Evolutionary conservation across 345 rosid species (phyloP), one percentile per base, ranked within the genome.

Genomic region (Hypericum androsaemum): DNA sequence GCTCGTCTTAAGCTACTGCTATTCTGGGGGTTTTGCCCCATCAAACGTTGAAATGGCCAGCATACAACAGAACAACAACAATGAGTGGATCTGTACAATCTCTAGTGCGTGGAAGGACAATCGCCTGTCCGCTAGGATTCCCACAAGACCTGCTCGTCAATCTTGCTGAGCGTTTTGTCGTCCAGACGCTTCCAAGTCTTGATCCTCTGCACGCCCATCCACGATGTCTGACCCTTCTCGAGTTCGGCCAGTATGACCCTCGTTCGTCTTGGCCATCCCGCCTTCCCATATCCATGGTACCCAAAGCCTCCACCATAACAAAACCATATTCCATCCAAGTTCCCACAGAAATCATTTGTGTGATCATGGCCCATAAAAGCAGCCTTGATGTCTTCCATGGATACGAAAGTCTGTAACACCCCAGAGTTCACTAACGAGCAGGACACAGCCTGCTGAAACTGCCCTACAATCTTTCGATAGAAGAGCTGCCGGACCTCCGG

Each of bases 261-360:
- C 8, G 74, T 88, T 75, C 97, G 78, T 61, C 97, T 72, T 2
- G 70, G 63, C 90, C 83, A 86, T 22, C 86, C 81, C 5, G 76
- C 72, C 49, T 50, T 81, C 42, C 95, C 97, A 52, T 86, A 89
- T 9, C 78, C 97, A 22, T 86, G 97, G 70, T 89, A 89, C 59
- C 95, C 97, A 57, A 81, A 78, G 39, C 97, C 97, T 68, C 97
- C 95, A 16, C 97, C 94, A 8, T 89, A 84, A 69, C 97, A 89
- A 64, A 86, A 82, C 95, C 95, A 84, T 59, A 89, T 58, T 17
- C 90, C 88, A 17, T 76, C 64, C 47, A 86, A 56, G 50, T 75
- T 74, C 56, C 97, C 97, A 47, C 97, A 89, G 46, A 86, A 86
- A 66, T 89, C 95, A 45, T 89, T 86, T 9, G 39, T 66, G 74